A percentile compares a stretch with the other conserved stretches of the same genome.
Conservation (phyloP, 805 yeast genomes). For the Grigorovia humatica region DNA sequence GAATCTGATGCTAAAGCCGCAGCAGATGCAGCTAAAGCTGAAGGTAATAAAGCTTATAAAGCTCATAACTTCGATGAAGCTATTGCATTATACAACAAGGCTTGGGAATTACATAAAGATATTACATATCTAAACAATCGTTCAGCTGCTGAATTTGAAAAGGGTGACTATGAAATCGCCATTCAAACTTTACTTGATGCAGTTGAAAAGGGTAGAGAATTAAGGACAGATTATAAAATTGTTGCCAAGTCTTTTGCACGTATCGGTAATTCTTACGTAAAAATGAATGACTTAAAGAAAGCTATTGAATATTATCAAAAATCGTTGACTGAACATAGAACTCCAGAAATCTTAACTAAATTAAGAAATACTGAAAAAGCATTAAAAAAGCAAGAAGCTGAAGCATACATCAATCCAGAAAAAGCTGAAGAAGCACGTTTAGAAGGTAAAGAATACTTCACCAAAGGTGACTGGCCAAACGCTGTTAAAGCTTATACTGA, state of each 20-base stretch:
- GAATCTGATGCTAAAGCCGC: slow-evolving; percentile 31
- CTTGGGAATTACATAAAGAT: slow-evolving; percentile 73
- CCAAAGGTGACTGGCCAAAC: slow-evolving; percentile 90
- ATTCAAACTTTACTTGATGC: slow-evolving; percentile 74
- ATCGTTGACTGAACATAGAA: slow-evolving; percentile 93
- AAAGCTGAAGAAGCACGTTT: slow-evolving; percentile 93
- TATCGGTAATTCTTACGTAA: slow-evolving; percentile 72
- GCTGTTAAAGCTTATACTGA: slow-evolving; percentile 93
- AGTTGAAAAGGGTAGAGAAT: slow-evolving; percentile 78
- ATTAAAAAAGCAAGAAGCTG: slow-evolving; percentile 66
- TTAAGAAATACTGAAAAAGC: slow-evolving; percentile 82
- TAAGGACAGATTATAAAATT: slow-evolving; percentile 83
- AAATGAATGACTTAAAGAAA: slow-evolving; percentile 56
- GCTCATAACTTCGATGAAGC: slow-evolving; percentile 87
- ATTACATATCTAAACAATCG: slow-evolving; percentile 91
- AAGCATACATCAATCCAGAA: slow-evolving; percentile 75
- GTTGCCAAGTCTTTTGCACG: slow-evolving; percentile 92
- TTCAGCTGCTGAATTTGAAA: slow-evolving; percentile 96
- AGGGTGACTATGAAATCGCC: slow-evolving; percentile 82
- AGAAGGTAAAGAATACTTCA: slow-evolving; percentile 81
- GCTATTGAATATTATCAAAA: slow-evolving; percentile 79
- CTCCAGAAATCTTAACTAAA: slow-evolving; percentile 84
- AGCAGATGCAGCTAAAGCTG: slow-evolving; percentile 66
- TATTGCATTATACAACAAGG: slow-evolving; percentile 72
- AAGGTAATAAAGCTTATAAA: slow-evolving; percentile 83